Evolutionary conservation across 1,284 basidiomycete species (phyloP), one percentile per base, ranked within the genome.

Genomic region (Uromyces viciae-fabae): DNA sequence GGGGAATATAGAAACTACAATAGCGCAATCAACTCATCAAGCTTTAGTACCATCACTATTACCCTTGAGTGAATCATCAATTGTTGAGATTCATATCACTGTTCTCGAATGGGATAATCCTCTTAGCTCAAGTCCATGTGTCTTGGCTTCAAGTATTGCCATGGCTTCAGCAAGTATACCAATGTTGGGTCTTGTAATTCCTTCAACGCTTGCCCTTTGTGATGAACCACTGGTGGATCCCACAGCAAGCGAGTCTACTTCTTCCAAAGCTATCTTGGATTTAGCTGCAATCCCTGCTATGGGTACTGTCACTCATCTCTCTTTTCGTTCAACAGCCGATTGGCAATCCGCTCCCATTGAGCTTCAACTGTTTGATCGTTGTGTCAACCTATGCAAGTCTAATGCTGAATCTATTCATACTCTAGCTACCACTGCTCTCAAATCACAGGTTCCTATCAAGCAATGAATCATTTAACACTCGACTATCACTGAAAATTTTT

Each of bases 81-180:
- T 75, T 36, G 52, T 58, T 56, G 73, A 75, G 28, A 14, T 75
- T 7, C 73, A 75, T 56, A 42, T 75, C 31, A 75, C 73, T 56
- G 56, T 75, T 7, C 54, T 75, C 14, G 54, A 75, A 75, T 75
- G 54, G 52, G 54, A 75, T 40, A 17, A 25, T 22, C 73, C 73
- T 22, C 56, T 75, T 1, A 58, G 54, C 25, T 31, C 56, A 2
- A 43, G 54, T 28, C 73, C 40, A 38, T 60, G 54, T 36, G 54
- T 60, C 33, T 42, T 75, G 40, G 73, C 73, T 42, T 56, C 52
- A 3, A 75, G 52, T 31, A 60, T 75, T 42, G 73, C 73, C 14
- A 22, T 75, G 15, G 73, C 36, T 3, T 75, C 54, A 40, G 73
- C 73, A 8, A 42, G 73, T 36, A 60, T 75, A 33, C 73, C 73